phyloP scores from a whole-genome alignment of 2,329 filamentous ascomycete genomes.

The Penicillium sp. region DNA sequence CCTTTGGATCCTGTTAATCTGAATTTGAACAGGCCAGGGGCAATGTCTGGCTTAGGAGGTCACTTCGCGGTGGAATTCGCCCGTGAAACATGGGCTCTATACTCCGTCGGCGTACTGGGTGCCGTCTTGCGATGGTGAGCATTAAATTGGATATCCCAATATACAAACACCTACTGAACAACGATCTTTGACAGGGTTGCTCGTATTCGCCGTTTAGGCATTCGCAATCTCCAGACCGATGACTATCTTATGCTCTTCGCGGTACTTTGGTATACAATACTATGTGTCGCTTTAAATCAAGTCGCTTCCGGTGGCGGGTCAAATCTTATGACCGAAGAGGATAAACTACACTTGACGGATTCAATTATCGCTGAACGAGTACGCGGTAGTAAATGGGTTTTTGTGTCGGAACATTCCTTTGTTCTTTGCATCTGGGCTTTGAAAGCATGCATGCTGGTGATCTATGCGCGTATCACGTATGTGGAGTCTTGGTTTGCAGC shows the following conservation, averaged over 20 bases:
- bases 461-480: slow-evolving; percentile 54
- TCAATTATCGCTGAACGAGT: slow-evolving; percentile 45
- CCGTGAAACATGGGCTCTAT: slow-evolving; percentile 45
- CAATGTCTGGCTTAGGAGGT: slow-evolving; percentile 32
- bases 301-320: slow-evolving; percentile 57
- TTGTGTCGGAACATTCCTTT: slow-evolving; percentile 63
- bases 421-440: slow-evolving; percentile 55
- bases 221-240: slow-evolving; percentile 54
- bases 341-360: slow-evolving; percentile 49
- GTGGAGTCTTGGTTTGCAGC: slow-evolving; percentile 1
- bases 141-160: slow-evolving; percentile 20
- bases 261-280: slow-evolving; percentile 56
- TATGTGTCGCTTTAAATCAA: slow-evolving; percentile 56
- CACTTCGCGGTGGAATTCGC: slow-evolving; percentile 32
- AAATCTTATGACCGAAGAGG: slow-evolving; percentile 57
- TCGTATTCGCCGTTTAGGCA: slow-evolving; percentile 45
- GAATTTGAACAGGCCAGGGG: slow-evolving; percentile 20
- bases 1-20: slow-evolving; percentile 6
- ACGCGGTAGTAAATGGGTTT: slow-evolving; percentile 61
- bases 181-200: slow-evolving; percentile 31
- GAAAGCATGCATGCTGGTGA: slow-evolving; percentile 55
- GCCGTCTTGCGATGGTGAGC: slow-evolving; percentile 42
- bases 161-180: background rate
- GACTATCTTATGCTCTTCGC: slow-evolving; percentile 58
- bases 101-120: slow-evolving; percentile 40